These are phyloP conservation scores for Noccaea caerulescens DNA, from an alignment of 345 rosid species.

Conservation along the genomic window DNA sequence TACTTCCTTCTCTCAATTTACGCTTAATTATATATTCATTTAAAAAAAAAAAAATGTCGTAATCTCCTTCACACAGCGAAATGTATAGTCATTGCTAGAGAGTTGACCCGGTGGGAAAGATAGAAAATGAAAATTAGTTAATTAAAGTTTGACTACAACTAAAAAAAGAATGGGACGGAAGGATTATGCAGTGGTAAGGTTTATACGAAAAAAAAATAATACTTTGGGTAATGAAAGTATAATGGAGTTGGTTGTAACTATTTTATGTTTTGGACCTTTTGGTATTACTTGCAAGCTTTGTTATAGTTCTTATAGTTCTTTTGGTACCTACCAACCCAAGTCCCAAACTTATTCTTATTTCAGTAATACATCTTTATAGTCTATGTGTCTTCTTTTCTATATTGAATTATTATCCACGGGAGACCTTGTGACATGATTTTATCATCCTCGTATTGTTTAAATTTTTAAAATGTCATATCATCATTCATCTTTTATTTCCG, in stretches of 20 bases:
- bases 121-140: not conserved
- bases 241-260: constrained; percentile 27
- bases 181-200: not conserved
- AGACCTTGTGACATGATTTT: constrained; percentile 8
- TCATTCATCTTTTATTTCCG: constrained; percentile 19
- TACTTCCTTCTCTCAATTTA: constrained; percentile 17
- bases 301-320: not conserved
- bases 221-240: not conserved
- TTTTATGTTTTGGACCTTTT: constrained; percentile 2
- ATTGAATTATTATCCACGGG: constrained; percentile 1
- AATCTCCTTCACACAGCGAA: not conserved
- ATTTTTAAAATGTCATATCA: not conserved
- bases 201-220: too few relatives aligned
- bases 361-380: not conserved
- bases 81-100: constrained; percentile 21
- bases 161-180: not conserved
- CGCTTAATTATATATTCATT: not conserved
- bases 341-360: constrained; percentile 2
- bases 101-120: constrained; percentile 25
- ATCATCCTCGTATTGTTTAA: constrained; percentile 18
- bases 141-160: constrained; percentile 25
- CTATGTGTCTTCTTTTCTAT: not conserved
- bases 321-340: constrained; percentile 31
- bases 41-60: not conserved
- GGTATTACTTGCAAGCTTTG: constrained; percentile 30